phyloP scores from a whole-genome alignment of 495 filamentous ascomycete species.

The Penicillium paradoxum region DNA sequence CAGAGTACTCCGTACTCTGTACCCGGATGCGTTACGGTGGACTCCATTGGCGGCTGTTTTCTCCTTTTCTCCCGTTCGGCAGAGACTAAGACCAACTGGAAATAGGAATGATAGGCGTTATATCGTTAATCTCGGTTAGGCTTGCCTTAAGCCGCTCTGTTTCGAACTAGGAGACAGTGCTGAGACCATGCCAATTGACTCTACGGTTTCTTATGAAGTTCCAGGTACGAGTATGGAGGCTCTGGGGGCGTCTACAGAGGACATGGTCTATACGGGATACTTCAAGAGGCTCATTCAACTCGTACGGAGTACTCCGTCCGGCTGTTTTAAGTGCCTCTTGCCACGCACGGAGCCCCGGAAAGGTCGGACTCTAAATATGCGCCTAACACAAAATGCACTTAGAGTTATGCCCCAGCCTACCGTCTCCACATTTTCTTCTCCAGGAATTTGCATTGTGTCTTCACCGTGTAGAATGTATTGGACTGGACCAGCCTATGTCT shows the following conservation, averaged over 20 bases:
- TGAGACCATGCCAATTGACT: too few relatives aligned
- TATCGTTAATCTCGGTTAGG: too few relatives aligned
- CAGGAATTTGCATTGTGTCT: not conserved
- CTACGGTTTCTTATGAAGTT: too few relatives aligned
- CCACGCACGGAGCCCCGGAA: slow-evolving; percentile 3
- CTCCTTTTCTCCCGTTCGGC: not conserved
- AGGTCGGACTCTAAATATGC: not conserved
- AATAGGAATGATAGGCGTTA: too few relatives aligned
- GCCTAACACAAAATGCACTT: not conserved
- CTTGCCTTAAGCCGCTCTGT: too few relatives aligned
- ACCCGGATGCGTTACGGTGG: not conserved
- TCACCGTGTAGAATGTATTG: not conserved
- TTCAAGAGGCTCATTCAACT: too few relatives aligned
- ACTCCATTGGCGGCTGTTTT: not conserved
- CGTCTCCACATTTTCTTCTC: slow-evolving; percentile 4
- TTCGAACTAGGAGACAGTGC: too few relatives aligned
- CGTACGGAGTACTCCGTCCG: too few relatives aligned
- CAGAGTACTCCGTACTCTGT: too few relatives aligned
- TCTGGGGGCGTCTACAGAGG: too few relatives aligned
- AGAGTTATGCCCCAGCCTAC: slow-evolving; percentile 8
- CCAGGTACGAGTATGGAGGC: too few relatives aligned
- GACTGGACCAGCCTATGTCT: not conserved
- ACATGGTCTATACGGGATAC: too few relatives aligned
- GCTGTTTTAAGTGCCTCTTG: not conserved
- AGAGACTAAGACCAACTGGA: not conserved